Percentiles rank a stretch among this genome's conserved stretches.
phyloP scores from a whole-genome alignment of 768 basidiomycete genomes.

The Mycena indigotica region DNA sequence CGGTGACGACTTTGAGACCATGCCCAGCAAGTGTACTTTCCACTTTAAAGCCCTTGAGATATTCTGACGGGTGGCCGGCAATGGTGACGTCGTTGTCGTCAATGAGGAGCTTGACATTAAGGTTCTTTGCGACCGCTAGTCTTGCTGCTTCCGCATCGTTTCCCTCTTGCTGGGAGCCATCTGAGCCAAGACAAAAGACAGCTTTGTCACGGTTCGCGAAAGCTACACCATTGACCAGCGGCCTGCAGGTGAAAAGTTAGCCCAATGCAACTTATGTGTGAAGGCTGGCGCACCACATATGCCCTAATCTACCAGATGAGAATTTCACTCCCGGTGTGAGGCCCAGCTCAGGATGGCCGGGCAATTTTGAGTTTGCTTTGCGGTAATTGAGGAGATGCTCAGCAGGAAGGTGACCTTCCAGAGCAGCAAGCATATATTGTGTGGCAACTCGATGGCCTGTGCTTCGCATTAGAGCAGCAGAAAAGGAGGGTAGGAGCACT shows the following conservation, averaged over 20 bases:
- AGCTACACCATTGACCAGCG: conserved; percentile 82
- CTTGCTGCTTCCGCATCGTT: conserved; percentile 90
- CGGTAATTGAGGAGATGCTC: conserved; percentile 86
- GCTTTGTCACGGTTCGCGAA: conserved; percentile 77
- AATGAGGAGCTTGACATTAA: conserved; percentile 85
- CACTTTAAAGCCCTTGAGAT: conserved; percentile 77
- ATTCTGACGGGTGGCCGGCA: conserved; percentile 84
- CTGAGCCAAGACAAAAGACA: conserved; percentile 83
- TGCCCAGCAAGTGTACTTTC: conserved; percentile 76
- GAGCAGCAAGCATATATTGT: conserved; percentile 80
- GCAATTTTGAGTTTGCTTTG: conserved; percentile 82
- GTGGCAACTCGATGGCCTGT: conserved; percentile 88
- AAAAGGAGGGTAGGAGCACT: conserved; percentile 23
- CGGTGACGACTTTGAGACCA: conserved; percentile 74
- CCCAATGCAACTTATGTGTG: too few relatives aligned
- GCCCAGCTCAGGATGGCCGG: conserved; percentile 88
- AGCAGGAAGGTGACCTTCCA: conserved; percentile 69
- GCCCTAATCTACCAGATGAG: conserved; percentile 89
- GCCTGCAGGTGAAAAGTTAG: conserved; percentile 43
- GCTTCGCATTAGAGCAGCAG: background rate
- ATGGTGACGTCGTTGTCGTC: conserved; percentile 94
- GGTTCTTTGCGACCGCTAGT: conserved; percentile 77
- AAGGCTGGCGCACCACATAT: conserved; percentile 65
- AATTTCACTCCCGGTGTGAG: conserved; percentile 92
- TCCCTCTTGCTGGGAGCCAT: conserved; percentile 90